Evolutionary conservation across 2,329 filamentous ascomycete species (phyloP), one percentile per base, ranked within the genome.

Genomic region (Tolypocladium ovalisporum): DNA sequence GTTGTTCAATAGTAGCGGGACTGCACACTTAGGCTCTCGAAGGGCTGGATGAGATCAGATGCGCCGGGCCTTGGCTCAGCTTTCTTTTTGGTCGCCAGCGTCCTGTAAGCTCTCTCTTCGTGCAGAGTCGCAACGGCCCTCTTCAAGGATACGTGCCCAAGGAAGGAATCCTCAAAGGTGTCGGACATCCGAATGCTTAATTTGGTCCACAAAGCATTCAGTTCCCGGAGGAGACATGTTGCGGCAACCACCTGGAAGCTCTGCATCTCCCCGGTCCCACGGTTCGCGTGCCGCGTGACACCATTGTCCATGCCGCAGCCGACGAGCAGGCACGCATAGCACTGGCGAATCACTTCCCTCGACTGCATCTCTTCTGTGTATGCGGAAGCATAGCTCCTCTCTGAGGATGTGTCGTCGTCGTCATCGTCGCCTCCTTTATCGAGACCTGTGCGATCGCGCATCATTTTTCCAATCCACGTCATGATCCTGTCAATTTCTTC

Each of bases 401-500:
- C 42, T 4, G 44, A 52, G 13, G 51, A 54, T 5, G 49, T 34
- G 8, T 58, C 55, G n/a, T 64, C 59, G 37, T 59, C 54, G 15
- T 35, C 37, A 24, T 54, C 52, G 8, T 36, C 32, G 34, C 35
- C 24, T 5, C 51, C n/a, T 37, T 39, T 29, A 2, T 8, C 35
- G 27, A 2, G 29, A 9, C 36, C 37, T 19, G 37, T 52, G 3
- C 56, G 56, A 24, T 64, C 62, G 6, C 66, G 64, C 8, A 69
- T 70, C 19, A 74, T 63, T 7, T 67, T 66, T 24, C 72, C 70
- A 12, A 74, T 69, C 70, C 72, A 77, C 2, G 69, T 66, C 17
- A 75, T 69, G 49, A 79, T 72, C 10, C 74, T 71, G 49, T 79
- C 76, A 53, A 78, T 81, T 53, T 78, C 77, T 17, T 81, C 79